phyloP scores from a whole-genome alignment of 805 yeast genomes.

The Barnettozyma californica region DNA sequence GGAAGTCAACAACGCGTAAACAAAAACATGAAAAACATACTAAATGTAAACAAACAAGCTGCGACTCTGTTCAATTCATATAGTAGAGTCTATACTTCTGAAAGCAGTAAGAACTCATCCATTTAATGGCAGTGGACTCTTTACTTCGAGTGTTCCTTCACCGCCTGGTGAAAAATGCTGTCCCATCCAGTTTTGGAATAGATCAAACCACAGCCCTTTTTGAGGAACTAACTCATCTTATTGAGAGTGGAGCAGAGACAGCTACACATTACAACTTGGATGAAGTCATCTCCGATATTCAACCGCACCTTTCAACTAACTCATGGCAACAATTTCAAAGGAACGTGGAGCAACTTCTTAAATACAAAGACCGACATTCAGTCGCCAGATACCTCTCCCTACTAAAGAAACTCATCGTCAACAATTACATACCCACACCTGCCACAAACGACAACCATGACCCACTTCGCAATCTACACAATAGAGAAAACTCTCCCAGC shows the following conservation, averaged over 20 bases:
- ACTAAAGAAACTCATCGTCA: slow-evolving; percentile 19
- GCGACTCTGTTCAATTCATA: too few relatives aligned
- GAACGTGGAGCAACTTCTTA: slow-evolving; percentile 28
- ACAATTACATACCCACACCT: slow-evolving; percentile 1
- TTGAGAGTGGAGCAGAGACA: slow-evolving; percentile 14
- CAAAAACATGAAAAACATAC: background rate
- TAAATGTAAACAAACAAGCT: slow-evolving; percentile 2
- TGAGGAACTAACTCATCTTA: slow-evolving; percentile 15
- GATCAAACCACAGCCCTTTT: slow-evolving; percentile 13
- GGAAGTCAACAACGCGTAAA: slow-evolving; percentile 7
- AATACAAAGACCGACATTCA: slow-evolving; percentile 28
- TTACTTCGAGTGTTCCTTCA: slow-evolving; percentile 14
- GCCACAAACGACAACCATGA: background rate
- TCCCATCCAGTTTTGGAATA: slow-evolving; percentile 10
- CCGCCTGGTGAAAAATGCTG: slow-evolving; percentile 16
- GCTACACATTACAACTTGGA: slow-evolving; percentile 1
- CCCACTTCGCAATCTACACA: background rate
- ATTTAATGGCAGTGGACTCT: slow-evolving; percentile 3
- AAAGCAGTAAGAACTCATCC: background rate
- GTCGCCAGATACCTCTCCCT: slow-evolving; percentile 33
- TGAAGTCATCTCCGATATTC: slow-evolving; percentile 2
- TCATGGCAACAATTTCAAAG: slow-evolving; percentile 32
- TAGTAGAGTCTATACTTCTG: background rate
- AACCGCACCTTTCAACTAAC: slow-evolving; percentile 1
- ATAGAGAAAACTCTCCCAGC: background rate